phyloP scores from a whole-genome alignment of 2,329 filamentous ascomycete species.

The Clathrospora elynae region DNA sequence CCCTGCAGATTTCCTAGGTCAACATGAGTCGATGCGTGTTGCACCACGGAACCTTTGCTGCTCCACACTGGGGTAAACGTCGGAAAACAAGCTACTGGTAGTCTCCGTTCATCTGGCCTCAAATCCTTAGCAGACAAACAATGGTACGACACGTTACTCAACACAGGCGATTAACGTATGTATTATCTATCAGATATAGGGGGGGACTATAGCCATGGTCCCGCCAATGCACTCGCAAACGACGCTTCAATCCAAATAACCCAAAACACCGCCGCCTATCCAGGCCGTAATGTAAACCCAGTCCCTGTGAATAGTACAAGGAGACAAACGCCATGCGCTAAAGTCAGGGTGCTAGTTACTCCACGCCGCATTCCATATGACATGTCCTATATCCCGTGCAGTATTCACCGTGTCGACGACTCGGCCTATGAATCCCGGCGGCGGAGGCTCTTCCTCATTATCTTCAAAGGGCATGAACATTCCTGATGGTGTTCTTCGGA shows the following conservation, averaged over 20 bases:
- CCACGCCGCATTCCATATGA: constrained; percentile 71
- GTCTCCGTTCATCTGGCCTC: too few relatives aligned
- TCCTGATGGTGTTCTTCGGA: constrained; percentile 80
- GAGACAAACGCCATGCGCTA: constrained; percentile 32
- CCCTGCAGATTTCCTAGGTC: too few relatives aligned
- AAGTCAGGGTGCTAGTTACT: constrained; percentile 47
- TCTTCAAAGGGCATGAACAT: constrained; percentile 92
- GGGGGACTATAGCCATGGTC: constrained; percentile 21
- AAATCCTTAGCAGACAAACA: too few relatives aligned
- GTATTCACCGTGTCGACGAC: constrained; percentile 79
- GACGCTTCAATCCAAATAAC: constrained; percentile 16
- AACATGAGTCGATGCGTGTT: too few relatives aligned
- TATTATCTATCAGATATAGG: constrained; percentile 23
- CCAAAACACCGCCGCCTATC: constrained; percentile 27
- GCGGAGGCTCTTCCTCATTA: constrained; percentile 64
- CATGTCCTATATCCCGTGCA: constrained; percentile 66
- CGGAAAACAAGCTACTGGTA: too few relatives aligned
- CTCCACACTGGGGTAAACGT: too few relatives aligned
- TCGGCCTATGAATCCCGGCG: constrained; percentile 71
- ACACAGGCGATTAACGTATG: constrained; percentile 14
- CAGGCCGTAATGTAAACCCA: constrained; percentile 22
- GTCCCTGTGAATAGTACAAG: constrained; percentile 27
- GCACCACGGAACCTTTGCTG: too few relatives aligned
- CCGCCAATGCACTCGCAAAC: constrained; percentile 22
- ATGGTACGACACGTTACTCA: too few relatives aligned